These are phyloP conservation scores for Danielia reshetovae DNA, from an alignment of 805 yeast species.

Conservation along the genomic window DNA sequence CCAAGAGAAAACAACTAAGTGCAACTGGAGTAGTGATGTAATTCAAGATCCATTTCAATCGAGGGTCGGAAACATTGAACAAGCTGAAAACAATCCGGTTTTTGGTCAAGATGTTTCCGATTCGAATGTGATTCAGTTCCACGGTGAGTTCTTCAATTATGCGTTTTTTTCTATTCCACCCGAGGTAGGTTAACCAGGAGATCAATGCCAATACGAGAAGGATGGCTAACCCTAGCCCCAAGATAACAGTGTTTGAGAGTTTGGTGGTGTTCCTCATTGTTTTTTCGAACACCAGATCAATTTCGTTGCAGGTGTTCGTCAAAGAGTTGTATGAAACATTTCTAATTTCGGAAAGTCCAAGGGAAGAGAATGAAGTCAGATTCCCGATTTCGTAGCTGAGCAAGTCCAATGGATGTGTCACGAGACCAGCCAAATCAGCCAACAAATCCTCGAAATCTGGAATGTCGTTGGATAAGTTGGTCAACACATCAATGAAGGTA, in stretches of 20 bases:
- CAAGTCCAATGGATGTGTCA: constrained; percentile 57
- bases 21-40: neutral
- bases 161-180: neutral
- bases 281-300: neutral
- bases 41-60: neutral
- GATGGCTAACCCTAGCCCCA: neutral
- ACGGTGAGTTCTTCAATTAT: neutral
- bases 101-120: neutral
- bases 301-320: neutral
- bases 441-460: constrained; percentile 68
- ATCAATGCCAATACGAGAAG: neutral
- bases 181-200: neutral
- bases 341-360: neutral
- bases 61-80: neutral
- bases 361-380: neutral
- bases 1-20: constrained; percentile 5
- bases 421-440: constrained; percentile 49
- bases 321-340: neutral
- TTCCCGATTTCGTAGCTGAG: constrained; percentile 38
- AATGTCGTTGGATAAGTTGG: constrained; percentile 44
- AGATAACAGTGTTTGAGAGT: neutral
- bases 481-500: constrained; percentile 55
- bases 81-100: neutral
- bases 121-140: neutral
- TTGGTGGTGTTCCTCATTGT: neutral